Evolutionary conservation across 176 grass and related monocot genomes (phyloP).

Genomic region (Oryza nivara): DNA sequence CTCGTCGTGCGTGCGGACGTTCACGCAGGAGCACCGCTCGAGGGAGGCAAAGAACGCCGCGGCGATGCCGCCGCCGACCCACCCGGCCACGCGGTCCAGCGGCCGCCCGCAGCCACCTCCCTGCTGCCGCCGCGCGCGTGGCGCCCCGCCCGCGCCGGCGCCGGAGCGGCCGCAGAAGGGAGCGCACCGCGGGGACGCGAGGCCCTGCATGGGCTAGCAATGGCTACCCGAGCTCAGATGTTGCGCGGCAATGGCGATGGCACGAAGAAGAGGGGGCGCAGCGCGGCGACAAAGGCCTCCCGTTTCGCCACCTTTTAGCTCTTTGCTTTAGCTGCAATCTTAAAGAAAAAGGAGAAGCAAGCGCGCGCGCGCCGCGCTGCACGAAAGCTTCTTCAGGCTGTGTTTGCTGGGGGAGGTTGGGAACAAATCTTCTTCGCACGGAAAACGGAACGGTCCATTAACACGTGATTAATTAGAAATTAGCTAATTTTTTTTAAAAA

Average conservation of each 20-base stretch:
- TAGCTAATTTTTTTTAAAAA: too few relatives aligned
- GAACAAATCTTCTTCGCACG: too few relatives aligned
- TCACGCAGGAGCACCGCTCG: constrained; percentile 77
- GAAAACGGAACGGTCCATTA: too few relatives aligned
- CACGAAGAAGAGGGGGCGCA: too few relatives aligned
- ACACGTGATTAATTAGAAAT: too few relatives aligned
- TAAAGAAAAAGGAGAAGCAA: background rate
- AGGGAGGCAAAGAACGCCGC: constrained; percentile 80
- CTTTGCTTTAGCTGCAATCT: background rate
- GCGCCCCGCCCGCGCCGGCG: background rate
- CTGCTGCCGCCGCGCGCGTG: constrained; percentile 32
- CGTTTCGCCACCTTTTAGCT: constrained; percentile 23
- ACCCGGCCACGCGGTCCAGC: constrained; percentile 64
- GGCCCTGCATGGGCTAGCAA: constrained; percentile 36
- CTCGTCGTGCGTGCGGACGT: constrained; percentile 74
- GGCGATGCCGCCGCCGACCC: constrained; percentile 74
- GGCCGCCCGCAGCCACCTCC: constrained; percentile 40
- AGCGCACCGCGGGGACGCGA: constrained; percentile 29
- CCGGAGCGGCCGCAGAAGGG: constrained; percentile 37
- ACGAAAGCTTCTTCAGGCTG: constrained; percentile 17
- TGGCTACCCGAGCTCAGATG: background rate
- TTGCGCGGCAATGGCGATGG: constrained; percentile 12
- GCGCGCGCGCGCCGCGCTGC: background rate
- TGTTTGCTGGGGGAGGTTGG: too few relatives aligned
- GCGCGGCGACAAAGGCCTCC: background rate